These are phyloP conservation scores for Neurospora tetraspora DNA, from an alignment of 495 filamentous ascomycete genomes.

Conservation along the genomic window DNA sequence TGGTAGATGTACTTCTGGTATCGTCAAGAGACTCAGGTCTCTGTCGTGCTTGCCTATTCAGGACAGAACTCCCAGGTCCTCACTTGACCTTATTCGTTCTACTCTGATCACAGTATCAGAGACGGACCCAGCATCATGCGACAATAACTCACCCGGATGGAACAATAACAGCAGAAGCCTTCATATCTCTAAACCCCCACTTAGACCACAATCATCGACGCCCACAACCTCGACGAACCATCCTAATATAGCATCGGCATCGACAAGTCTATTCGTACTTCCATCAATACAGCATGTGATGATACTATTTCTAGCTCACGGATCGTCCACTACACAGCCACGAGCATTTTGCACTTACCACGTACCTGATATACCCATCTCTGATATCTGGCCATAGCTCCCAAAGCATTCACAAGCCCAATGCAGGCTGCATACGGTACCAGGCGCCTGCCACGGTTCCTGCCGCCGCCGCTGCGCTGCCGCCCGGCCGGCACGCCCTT, in stretches of 20 bases:
- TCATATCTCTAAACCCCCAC: not conserved
- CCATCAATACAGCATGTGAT: not conserved
- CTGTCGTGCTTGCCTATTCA: not conserved
- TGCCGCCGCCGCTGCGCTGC: not conserved
- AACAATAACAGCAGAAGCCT: not conserved
- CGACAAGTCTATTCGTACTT: not conserved
- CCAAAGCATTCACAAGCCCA: not conserved
- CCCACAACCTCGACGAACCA: not conserved
- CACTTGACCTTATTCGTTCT: not conserved
- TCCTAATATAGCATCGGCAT: not conserved
- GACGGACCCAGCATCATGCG: not conserved
- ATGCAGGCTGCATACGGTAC: not conserved
- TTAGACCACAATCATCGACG: not conserved
- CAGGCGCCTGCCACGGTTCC: not conserved
- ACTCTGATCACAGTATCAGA: not conserved
- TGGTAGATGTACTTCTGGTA: not conserved
- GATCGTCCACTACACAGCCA: not conserved
- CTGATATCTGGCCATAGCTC: not conserved
- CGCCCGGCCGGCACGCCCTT: not conserved
- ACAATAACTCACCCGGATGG: not conserved
- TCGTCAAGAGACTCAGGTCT: not conserved
- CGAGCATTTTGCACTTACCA: not conserved
- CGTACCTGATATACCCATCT: not conserved
- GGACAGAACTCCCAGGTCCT: not conserved
- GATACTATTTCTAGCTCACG: not conserved